phyloP scores from a whole-genome alignment of 345 rosid species.

The Euphorbia peplus region DNA sequence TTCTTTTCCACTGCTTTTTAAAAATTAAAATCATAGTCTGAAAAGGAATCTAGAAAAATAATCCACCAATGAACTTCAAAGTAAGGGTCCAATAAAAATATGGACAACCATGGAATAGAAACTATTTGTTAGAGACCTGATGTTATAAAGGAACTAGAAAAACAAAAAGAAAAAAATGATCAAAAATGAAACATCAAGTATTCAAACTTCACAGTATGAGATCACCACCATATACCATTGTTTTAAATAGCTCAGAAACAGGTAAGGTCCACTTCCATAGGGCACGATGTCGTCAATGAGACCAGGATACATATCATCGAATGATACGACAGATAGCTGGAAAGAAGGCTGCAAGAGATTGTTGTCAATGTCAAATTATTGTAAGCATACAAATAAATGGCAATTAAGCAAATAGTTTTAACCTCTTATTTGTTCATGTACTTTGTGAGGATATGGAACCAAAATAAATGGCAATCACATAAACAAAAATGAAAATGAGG shows the following conservation, averaged over 20 bases:
- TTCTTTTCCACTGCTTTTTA: background rate
- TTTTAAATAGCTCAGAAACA: constrained; percentile 65
- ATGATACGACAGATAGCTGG: constrained; percentile 48
- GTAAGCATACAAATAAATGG: background rate
- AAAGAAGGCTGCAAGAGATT: constrained; percentile 58
- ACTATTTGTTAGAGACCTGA: background rate
- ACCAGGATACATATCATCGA: constrained; percentile 62
- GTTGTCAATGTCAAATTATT: constrained; percentile 19
- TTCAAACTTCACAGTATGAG: constrained; percentile 11
- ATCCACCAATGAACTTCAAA: background rate
- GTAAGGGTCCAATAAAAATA: background rate
- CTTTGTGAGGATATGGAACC: background rate
- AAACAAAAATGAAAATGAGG: background rate
- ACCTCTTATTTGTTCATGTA: background rate
- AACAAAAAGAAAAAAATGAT: no score
- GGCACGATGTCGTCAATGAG: constrained; percentile 73
- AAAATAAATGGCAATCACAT: constrained; percentile 1
- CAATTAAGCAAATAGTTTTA: no score
- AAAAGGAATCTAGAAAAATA: background rate
- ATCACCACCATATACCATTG: constrained; percentile 49
- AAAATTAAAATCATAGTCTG: background rate
- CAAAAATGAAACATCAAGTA: background rate
- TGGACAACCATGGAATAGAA: background rate
- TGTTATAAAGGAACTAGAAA: background rate
- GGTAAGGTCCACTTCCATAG: constrained; percentile 66